Evolutionary conservation across 2,329 filamentous ascomycete genomes (phyloP), one percentile per base, ranked within the genome.

Genomic region (Colletotrichum sp.): DNA sequence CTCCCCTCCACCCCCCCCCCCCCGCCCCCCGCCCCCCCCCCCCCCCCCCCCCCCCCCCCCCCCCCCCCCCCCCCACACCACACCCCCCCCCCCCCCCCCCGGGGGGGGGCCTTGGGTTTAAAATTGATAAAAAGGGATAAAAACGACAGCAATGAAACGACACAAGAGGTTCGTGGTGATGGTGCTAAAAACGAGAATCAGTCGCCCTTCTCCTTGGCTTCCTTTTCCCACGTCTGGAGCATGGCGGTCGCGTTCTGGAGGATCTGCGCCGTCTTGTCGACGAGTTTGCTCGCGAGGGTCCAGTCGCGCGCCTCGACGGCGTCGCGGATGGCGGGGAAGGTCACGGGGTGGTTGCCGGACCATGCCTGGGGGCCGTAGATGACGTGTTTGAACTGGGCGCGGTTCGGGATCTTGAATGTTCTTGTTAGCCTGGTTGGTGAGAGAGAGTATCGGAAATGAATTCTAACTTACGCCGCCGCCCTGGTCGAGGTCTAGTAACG

Each of bases 321-420:
- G 81, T 98, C 96, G 72, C 95, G 90, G 72, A 98, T 94, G n/a
- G 93, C 93, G 0, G 96, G 96, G 86, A 86, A 86, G 7, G 76
- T 73, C 76, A 82, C 78, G 52, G 69, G 69, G 29, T 94, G 90
- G 79, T 93, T 91, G 49, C 90, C 92, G 39, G 93, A 93, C 93
- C 95, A 96, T 4, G 92, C 87, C 81, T 95, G 92, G 1, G 97
- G 97, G 3, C 95, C 96, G 82, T 96, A 98, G 72, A 99, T 87
- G 81, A 98, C 90, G 85, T 98, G 97, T 84, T 98, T 98, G 89
- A 96, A 99, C 85, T 99, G 97, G 7, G 94, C 95, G 78, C 96
- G 93, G 80, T 95, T 95, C 52, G 95, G 95, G 6, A 98, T 90
- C 94, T 96, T n/a, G 72, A 12, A 64, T 73, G 29, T 4, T 11